These are phyloP conservation scores for Thymus mandschuricus DNA, from an alignment of 257 asterid genomes.

Conservation along the genomic window DNA sequence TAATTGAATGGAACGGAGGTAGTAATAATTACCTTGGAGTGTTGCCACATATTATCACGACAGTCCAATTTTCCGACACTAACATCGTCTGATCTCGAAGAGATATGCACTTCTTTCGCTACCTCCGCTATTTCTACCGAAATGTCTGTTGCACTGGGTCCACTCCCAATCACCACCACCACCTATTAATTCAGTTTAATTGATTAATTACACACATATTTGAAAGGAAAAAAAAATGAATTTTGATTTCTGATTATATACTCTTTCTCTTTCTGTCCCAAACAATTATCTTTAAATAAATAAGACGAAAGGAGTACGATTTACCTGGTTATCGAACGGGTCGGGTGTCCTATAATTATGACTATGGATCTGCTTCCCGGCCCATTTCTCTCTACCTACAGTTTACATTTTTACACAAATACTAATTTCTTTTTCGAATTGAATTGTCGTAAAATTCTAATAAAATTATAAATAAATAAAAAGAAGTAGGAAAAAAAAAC, in stretches of 20 bases:
- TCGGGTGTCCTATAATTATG: constrained; percentile 68
- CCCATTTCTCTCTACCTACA: constrained; percentile 62
- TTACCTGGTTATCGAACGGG: constrained; percentile 55
- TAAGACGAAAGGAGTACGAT: too few relatives aligned
- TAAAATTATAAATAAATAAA: too few relatives aligned
- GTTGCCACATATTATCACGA: constrained; percentile 41
- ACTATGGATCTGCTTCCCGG: constrained; percentile 65
- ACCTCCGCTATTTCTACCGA: constrained; percentile 46
- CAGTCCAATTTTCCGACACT: constrained; percentile 36
- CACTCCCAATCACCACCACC: constrained; percentile 70
- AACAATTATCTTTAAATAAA: too few relatives aligned
- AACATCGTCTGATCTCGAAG: constrained; percentile 46
- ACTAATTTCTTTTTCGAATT: too few relatives aligned
- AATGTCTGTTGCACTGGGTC: constrained; percentile 61
- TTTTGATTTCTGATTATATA: not conserved
- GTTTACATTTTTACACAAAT: not conserved
- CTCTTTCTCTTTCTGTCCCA: too few relatives aligned
- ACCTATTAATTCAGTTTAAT: constrained; percentile 34
- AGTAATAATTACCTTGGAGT: constrained; percentile 30
- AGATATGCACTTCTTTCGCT: constrained; percentile 68
- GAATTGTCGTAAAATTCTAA: too few relatives aligned
- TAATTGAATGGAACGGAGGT: too few relatives aligned
- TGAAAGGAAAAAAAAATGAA: too few relatives aligned
- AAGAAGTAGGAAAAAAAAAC: too few relatives aligned
- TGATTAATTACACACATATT: not conserved